Base-by-base conservation (phyloP, 1,284 basidiomycete species). In the Apiotrichum brassicae region DNA sequence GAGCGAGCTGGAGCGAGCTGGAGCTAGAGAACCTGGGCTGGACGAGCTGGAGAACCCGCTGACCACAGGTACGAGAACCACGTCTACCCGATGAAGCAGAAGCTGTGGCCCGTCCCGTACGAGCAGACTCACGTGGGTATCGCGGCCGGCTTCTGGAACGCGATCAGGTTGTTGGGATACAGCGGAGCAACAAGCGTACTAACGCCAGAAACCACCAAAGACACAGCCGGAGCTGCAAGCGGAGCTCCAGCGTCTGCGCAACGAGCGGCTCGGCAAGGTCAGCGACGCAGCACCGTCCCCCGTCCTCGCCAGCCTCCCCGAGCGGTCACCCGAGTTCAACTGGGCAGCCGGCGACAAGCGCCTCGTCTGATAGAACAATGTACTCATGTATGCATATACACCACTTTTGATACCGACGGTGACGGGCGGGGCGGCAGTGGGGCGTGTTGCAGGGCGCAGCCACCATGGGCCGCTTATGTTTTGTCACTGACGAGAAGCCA, bases 121-220 rank as follows among this genome's bases (percentile, higher is more conserved):
- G 71, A 72, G 48, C 46, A 53, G 16, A 71, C 71, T 1, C 55
- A 70, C 49, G 71, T 72, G 53, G 51, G 68, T 58, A 34, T 7
- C 28, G 12, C 33, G 33, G 12, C n/a, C 13, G 33, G 16, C 12
- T 18, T 7, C 7, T 14, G 16, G 28, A 7, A 8, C 28, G 7
- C 28, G 28, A 7, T 7, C 7, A 30, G 28, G 28, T 8, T 8
- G 28, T 7, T 14, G 28, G 28, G 28, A 14, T 7, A 30, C 7
- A 30, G 28, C 14, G 28, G 8, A 8, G 28, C 8, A 30, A 14
- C 14, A 8, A 14, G 28, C 28, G 28, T 7, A 34, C 33, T 34
- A n/a, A 14, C 4, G 14, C 2, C 41, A 70, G 68, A 62, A 62
- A 63, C 65, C 65, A 11, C 66, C 66, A 16, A 49, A 54, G 34